Base-by-base conservation (phyloP, 305 asterid genomes). In the Fraxinus platypoda region DNA sequence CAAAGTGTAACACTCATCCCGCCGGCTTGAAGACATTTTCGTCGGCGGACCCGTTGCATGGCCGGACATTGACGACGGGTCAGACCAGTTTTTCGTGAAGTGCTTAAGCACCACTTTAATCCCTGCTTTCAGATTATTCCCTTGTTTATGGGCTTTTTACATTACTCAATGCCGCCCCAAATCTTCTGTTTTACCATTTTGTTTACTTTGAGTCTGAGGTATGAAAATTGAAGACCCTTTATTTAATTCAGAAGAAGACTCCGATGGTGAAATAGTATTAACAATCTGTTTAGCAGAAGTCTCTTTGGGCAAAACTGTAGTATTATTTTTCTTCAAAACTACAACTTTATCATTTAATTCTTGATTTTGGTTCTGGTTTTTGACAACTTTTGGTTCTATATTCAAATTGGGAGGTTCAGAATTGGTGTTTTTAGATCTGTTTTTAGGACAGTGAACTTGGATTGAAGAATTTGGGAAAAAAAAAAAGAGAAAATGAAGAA, bases 381-480 rank as follows among this genome's bases (percentile, higher is more conserved):
- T 54, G 4, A 12, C 76, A 71, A 30, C 28, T 9, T 81, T 33
- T n/a, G 83, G 34, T 21, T 75, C 68, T 12, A 26, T 59, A 33
- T 43, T 64, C 59, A 59, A 64, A 71, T 6, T 25, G 34, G 83
- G 84, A 4, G 78, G 79, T n/a, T 25, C 52, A 74, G 52, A 34
- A 26, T 78, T 3, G 13, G 38, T 11, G 71, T 3, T 73, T 72
- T 38, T 89, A 84, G 92, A 88, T 85, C 87, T 88, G 83, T 91
- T 87, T 84, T 86, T 26, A 26, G 82, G 37, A 89, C 17, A 64
- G 82, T 76, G 80, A 82, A 86, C n/a, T 9, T 84, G 80, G 28
- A 0, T 26, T 0, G 91, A 84, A 6, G 91, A 84, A 49, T 87
- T 90, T 0, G 95, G 89, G 81, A 91, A 90, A 35, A 93, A 86